Percentiles rank a stretch among this genome's conserved stretches.
These are phyloP conservation scores for Stygiomarasmius scandens DNA, from an alignment of 1,284 basidiomycete genomes.

Conservation along the genomic window DNA sequence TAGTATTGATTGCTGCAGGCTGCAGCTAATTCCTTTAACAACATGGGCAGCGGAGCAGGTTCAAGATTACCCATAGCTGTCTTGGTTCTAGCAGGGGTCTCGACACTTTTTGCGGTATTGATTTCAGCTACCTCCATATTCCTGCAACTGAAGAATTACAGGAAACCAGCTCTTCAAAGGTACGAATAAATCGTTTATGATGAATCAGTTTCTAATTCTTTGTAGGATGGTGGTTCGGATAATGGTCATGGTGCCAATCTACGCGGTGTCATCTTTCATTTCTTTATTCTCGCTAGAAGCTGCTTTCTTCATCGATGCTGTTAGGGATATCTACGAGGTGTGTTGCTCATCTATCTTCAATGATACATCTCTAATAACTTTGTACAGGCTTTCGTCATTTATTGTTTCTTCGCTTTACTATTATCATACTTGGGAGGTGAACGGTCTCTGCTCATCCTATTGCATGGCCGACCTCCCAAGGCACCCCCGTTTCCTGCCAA, in stretches of 20 bases:
- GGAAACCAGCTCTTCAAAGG: constrained; percentile 83
- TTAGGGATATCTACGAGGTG: constrained; percentile 96
- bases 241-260: constrained; percentile 96
- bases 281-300: constrained; percentile 94
- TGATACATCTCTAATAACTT: background rate
- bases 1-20: background rate
- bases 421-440: constrained; percentile 92
- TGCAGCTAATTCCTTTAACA: background rate
- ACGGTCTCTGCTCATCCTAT: constrained; percentile 85
- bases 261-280: constrained; percentile 89
- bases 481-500: constrained; percentile 85
- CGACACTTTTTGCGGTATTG: constrained; percentile 71
- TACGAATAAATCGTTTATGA: constrained; percentile 33
- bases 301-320: constrained; percentile 94
- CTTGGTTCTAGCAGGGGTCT: constrained; percentile 64
- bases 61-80: constrained; percentile 55
- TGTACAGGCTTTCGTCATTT: constrained; percentile 90
- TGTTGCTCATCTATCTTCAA: constrained; percentile 25
- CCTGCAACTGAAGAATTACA: constrained; percentile 89
- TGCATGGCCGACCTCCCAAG: constrained; percentile 89
- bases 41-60: constrained; percentile 39
- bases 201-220: background rate
- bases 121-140: constrained; percentile 85
- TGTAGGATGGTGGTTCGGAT: constrained; percentile 91
- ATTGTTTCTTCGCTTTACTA: constrained; percentile 86